phyloP scores from a whole-genome alignment of 2,329 filamentous ascomycete genomes.

The Pyricularia sp. region DNA sequence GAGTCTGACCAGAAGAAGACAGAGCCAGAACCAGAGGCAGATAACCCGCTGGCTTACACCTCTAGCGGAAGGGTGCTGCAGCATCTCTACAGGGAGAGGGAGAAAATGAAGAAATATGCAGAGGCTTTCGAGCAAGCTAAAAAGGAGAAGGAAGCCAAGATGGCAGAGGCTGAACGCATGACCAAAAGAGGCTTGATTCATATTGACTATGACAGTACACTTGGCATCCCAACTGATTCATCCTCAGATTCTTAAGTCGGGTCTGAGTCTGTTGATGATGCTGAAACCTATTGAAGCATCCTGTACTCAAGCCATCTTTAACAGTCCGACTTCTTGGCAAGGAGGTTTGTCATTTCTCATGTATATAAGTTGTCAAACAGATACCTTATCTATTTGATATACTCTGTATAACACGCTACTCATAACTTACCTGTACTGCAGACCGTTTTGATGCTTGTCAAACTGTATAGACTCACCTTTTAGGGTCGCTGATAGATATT shows the following conservation, averaged over 20 bases:
- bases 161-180: background rate
- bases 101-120: background rate
- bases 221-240: background rate
- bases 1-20: background rate
- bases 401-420: too few species aligned
- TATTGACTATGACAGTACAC: background rate
- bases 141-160: background rate
- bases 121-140: background rate
- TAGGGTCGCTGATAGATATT: too few species aligned
- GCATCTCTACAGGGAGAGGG: background rate
- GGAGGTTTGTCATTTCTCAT: too few species aligned
- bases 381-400: too few species aligned
- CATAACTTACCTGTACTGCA: too few species aligned
- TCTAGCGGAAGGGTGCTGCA: background rate
- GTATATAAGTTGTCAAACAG: too few species aligned
- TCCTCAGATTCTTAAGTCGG: background rate
- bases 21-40: background rate
- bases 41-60: background rate
- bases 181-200: background rate
- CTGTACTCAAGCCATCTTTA: too few species aligned
- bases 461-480: too few species aligned
- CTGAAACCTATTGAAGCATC: too few species aligned
- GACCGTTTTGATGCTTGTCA: too few species aligned
- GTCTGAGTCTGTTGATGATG: background rate
- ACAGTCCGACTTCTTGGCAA: too few species aligned